phyloP scores from a whole-genome alignment of 2,329 filamentous ascomycete genomes.

The Paradendryphiella salina region DNA sequence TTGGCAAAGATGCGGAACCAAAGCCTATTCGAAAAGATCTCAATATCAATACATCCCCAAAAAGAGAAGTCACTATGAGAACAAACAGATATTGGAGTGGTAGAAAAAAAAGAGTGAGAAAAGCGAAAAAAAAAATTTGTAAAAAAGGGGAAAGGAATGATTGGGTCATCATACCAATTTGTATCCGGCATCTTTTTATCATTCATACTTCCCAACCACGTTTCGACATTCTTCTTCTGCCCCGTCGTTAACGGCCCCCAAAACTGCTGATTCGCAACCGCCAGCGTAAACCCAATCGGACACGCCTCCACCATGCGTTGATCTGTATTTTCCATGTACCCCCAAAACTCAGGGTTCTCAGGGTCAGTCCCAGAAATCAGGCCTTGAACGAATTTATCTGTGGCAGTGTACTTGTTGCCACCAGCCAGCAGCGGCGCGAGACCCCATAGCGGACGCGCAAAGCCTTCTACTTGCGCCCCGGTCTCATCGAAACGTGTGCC shows the following conservation, averaged over 20 bases:
- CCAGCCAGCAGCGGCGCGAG: constrained; percentile 71
- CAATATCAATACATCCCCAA: constrained; percentile 12
- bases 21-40: constrained; percentile 57
- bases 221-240: constrained; percentile 68
- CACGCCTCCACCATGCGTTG: constrained; percentile 87
- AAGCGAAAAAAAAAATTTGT: neutral
- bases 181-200: constrained; percentile 71
- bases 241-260: constrained; percentile 67
- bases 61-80: too few relatives aligned
- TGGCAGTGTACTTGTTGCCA: constrained; percentile 65
- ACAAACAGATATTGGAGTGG: too few relatives aligned
- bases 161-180: constrained; percentile 57
- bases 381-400: constrained; percentile 69
- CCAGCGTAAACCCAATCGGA: constrained; percentile 73
- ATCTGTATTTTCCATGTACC: constrained; percentile 73
- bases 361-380: constrained; percentile 73
- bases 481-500: constrained; percentile 77
- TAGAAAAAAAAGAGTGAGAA: too few relatives aligned
- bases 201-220: constrained; percentile 77
- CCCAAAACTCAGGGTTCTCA: constrained; percentile 73
- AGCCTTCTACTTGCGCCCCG: constrained; percentile 76
- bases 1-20: constrained; percentile 88
- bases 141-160: neutral
- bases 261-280: constrained; percentile 65
- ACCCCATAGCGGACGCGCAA: constrained; percentile 75